phyloP scores from a whole-genome alignment of 768 basidiomycete genomes.

The Pisolithus orientalis region DNA sequence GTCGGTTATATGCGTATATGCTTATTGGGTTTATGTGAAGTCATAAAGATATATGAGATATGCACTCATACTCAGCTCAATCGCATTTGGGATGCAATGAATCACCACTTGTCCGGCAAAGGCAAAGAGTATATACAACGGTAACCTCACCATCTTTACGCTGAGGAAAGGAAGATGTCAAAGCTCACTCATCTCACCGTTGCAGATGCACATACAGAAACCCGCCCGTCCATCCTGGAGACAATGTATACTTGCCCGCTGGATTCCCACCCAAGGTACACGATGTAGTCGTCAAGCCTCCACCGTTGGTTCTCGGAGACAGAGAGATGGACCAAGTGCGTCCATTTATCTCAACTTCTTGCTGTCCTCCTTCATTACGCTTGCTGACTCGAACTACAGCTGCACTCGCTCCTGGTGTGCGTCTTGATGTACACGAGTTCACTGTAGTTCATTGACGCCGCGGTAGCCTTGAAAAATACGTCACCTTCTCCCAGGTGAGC shows the following conservation, averaged over 20 bases:
- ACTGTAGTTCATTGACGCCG: slow-evolving; percentile 35
- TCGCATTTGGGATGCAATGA: slow-evolving; percentile 42
- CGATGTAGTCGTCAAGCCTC: slow-evolving; percentile 9
- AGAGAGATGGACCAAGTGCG: slow-evolving; percentile 45
- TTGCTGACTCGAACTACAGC: slow-evolving; percentile 22
- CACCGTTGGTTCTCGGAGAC: slow-evolving; percentile 31
- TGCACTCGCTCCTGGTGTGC: slow-evolving; percentile 57
- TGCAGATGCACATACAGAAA: slow-evolving; percentile 43
- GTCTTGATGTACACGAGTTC: slow-evolving; percentile 11
- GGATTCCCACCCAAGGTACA: slow-evolving; percentile 40
- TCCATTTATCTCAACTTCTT: neutral
- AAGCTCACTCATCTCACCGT: neutral
- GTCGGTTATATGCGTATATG: neutral
- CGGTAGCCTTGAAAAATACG: slow-evolving; percentile 30
- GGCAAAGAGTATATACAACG: slow-evolving; percentile 50
- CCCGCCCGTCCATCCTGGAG: slow-evolving; percentile 25
- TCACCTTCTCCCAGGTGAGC: slow-evolving; percentile 23
- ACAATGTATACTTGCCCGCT: slow-evolving; percentile 43
- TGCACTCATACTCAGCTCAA: slow-evolving; percentile 44
- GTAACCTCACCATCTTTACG: slow-evolving; percentile 22
- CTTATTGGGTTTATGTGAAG: slow-evolving; percentile 18
- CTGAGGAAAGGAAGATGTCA: neutral
- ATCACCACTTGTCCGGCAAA: slow-evolving; percentile 34
- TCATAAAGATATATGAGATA: slow-evolving; percentile 44
- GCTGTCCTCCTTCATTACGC: neutral